Evolutionary conservation across 1,284 basidiomycete species (phyloP).

Genomic region (Malassezia brasiliensis): DNA sequence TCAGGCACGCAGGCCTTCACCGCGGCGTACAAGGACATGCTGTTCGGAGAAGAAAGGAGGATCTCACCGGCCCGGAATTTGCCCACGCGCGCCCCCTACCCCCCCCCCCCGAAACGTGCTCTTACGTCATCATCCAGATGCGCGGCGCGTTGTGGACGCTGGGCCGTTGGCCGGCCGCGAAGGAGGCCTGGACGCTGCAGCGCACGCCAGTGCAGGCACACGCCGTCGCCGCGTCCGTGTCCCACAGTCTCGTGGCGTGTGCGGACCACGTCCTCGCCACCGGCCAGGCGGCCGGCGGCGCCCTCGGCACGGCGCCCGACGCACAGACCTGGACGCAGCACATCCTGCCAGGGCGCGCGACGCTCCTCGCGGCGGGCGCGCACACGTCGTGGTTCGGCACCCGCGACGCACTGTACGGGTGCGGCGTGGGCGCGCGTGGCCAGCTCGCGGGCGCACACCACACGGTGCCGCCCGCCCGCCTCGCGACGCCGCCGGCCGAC

Average conservation of each 20-base stretch:
- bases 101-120: background rate
- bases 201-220: background rate
- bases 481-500: background rate
- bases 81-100: too few relatives aligned
- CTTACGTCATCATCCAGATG: background rate
- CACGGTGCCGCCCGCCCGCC: background rate
- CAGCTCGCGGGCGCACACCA: background rate
- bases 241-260: conserved; percentile 9
- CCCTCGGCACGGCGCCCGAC: background rate
- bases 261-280: background rate
- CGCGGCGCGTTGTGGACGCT: background rate
- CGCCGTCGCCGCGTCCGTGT: conserved; percentile 5
- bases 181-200: background rate
- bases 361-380: conserved; percentile 9
- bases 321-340: background rate
- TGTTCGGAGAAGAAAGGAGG: background rate
- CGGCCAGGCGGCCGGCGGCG: conserved; percentile 6
- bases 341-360: background rate
- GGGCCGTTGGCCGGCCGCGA: background rate
- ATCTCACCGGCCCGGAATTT: too few relatives aligned
- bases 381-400: conserved; percentile 1
- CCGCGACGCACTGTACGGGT: background rate
- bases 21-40: conserved; percentile 7
- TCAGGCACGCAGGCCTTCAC: conserved; percentile 2
- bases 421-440: conserved; percentile 10